These are phyloP conservation scores for Lolium rigidum DNA, from an alignment of 176 grass and related monocot species.

Conservation along the genomic window DNA sequence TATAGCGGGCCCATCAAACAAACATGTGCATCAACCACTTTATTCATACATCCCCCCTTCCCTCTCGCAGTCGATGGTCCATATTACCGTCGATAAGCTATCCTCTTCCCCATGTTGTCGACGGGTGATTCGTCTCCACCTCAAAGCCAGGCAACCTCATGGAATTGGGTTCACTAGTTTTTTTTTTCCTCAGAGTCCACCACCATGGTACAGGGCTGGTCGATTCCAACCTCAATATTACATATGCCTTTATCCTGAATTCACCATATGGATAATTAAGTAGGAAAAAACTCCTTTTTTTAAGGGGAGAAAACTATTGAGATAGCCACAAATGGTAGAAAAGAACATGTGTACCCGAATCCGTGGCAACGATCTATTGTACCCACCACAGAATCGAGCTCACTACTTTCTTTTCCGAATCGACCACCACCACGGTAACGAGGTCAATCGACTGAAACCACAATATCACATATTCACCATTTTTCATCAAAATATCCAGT, in stretches of 20 bases:
- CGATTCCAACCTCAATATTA: not conserved
- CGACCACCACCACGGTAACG: not conserved
- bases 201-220: not conserved
- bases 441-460: not conserved
- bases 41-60: not conserved
- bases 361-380: not conserved
- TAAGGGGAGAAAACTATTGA: not conserved
- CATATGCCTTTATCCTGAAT: not conserved
- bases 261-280: not conserved
- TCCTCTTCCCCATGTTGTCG: not conserved
- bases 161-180: not conserved
- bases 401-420: not conserved
- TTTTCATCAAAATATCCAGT: not conserved
- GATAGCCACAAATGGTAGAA: not conserved
- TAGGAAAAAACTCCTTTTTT: no score
- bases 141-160: no score
- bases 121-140: not conserved
- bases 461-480: not conserved
- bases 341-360: not conserved
- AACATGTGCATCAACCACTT: not conserved
- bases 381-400: not conserved
- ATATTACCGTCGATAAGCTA: not conserved
- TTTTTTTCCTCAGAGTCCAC: not conserved
- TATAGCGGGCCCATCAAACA: no score
- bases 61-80: not conserved